A percentile compares a stretch with the other conserved stretches of the same genome.
Conservation (phyloP, 371 early-diverging fungal species). For the Globomyces sp. region DNA sequence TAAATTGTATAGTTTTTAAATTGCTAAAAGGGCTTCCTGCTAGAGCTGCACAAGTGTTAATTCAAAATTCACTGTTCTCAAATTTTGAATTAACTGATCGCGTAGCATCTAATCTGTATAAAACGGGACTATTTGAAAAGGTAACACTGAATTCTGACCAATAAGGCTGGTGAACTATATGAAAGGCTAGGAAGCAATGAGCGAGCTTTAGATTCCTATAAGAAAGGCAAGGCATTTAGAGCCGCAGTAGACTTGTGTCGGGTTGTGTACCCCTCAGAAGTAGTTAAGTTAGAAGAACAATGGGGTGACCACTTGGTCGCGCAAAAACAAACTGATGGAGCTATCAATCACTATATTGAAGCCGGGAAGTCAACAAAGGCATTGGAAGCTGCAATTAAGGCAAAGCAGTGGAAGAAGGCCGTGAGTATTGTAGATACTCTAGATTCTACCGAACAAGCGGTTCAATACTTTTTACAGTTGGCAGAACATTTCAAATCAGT, state of each 20-base stretch:
- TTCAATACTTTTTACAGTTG: conserved; percentile 43
- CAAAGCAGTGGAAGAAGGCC: conserved; percentile 61
- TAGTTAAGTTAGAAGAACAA: conserved; percentile 54
- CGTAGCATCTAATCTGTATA: conserved; percentile 47
- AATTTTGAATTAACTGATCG: conserved; percentile 50
- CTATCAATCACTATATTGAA: conserved; percentile 61
- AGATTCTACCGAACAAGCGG: conserved; percentile 42
- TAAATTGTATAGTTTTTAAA: too few species aligned
- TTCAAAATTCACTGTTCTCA: conserved; percentile 28
- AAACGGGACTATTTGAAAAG: conserved; percentile 50
- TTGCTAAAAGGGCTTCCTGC: conserved; percentile 35
- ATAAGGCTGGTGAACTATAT: conserved; percentile 51
- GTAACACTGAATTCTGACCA: too few species aligned
- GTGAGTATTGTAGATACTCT: conserved; percentile 54
- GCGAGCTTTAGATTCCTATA: conserved; percentile 51
- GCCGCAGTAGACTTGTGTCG: conserved; percentile 53
- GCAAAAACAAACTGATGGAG: conserved; percentile 54
- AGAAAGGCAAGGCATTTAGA: conserved; percentile 50
- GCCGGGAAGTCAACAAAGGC: conserved; percentile 53
- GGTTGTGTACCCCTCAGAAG: conserved; percentile 43
- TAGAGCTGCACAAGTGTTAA: conserved; percentile 43
- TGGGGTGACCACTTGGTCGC: conserved; percentile 58
- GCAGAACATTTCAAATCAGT: conserved; percentile 48
- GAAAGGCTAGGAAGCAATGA: conserved; percentile 48
- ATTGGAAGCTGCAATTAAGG: conserved; percentile 46